phyloP scores from a whole-genome alignment of 2,329 filamentous ascomycete species.

The Fonsecaea erecta region DNA sequence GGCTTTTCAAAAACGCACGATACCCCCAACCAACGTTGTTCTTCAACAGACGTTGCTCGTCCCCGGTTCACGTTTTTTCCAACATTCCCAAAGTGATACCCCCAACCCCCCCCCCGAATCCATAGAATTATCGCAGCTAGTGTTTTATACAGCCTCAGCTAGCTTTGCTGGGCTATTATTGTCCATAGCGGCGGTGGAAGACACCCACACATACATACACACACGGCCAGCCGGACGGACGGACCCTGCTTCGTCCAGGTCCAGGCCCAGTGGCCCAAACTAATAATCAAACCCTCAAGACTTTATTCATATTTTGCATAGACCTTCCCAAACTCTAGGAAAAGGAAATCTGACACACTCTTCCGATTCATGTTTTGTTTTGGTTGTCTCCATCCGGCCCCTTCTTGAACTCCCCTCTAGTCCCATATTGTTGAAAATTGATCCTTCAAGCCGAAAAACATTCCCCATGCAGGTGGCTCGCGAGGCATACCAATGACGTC shows the following conservation, averaged over 20 bases:
- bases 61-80: background rate
- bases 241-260: background rate
- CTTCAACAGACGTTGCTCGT: background rate
- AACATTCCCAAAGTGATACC: no score
- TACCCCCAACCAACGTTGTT: no score
- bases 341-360: no score
- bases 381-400: no score
- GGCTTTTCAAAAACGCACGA: background rate
- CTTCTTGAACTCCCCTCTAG: no score
- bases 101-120: background rate
- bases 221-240: background rate
- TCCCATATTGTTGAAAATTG: no score
- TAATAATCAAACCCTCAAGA: background rate
- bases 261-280: background rate
- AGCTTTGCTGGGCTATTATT: slow-evolving; percentile 1
- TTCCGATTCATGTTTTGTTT: no score
- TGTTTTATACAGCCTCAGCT: background rate
- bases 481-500: no score
- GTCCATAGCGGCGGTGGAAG: background rate
- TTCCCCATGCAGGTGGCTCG: no score
- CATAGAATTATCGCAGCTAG: background rate
- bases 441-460: no score
- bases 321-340: no score
- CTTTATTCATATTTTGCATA: background rate
- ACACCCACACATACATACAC: no score